A percentile compares a stretch with the other conserved stretches of the same genome.
phyloP scores from a whole-genome alignment of 2,329 filamentous ascomycete genomes.

The Massarina eburnea region DNA sequence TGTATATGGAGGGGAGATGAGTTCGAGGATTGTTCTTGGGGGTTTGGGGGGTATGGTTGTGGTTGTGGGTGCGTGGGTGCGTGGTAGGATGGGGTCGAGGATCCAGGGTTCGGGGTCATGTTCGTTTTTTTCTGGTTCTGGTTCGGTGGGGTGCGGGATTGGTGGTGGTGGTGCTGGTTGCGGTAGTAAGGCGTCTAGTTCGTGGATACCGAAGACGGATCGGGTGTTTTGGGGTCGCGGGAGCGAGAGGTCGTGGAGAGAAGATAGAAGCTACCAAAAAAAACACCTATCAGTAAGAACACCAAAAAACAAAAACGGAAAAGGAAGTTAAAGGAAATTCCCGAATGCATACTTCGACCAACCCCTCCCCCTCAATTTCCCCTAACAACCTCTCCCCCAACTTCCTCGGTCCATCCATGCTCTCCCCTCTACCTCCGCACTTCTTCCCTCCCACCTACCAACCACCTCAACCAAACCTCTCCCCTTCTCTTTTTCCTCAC shows the following conservation, averaged over 20 bases:
- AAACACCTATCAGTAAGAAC: neutral
- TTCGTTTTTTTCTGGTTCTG: slow-evolving; percentile 1
- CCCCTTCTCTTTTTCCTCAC: slow-evolving; percentile 4
- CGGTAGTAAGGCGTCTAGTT: slow-evolving; percentile 48
- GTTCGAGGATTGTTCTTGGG: slow-evolving; percentile 48
- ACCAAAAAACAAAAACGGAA: neutral
- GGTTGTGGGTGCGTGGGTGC: neutral
- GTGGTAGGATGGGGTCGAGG: neutral
- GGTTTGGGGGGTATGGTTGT: slow-evolving; percentile 5
- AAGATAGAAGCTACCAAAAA: slow-evolving; percentile 42
- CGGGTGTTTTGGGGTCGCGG: slow-evolving; percentile 11
- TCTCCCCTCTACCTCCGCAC: too few species aligned
- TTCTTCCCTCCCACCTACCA: neutral
- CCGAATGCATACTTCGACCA: slow-evolving; percentile 31
- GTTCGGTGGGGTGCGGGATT: slow-evolving; percentile 5
- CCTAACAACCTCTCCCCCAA: slow-evolving; percentile 57
- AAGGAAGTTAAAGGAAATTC: neutral
- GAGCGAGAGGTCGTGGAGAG: slow-evolving; percentile 32
- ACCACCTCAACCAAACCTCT: slow-evolving; percentile 5
- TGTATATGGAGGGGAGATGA: slow-evolving; percentile 50
- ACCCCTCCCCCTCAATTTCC: slow-evolving; percentile 35
- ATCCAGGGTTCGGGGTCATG: slow-evolving; percentile 5
- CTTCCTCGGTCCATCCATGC: slow-evolving; percentile 39
- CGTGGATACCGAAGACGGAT: slow-evolving; percentile 45
- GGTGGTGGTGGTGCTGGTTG: slow-evolving; percentile 4